Percentiles rank a stretch among this genome's conserved stretches.
Conservation (phyloP, 768 basidiomycete species). For the Psilocybe azurescens region DNA sequence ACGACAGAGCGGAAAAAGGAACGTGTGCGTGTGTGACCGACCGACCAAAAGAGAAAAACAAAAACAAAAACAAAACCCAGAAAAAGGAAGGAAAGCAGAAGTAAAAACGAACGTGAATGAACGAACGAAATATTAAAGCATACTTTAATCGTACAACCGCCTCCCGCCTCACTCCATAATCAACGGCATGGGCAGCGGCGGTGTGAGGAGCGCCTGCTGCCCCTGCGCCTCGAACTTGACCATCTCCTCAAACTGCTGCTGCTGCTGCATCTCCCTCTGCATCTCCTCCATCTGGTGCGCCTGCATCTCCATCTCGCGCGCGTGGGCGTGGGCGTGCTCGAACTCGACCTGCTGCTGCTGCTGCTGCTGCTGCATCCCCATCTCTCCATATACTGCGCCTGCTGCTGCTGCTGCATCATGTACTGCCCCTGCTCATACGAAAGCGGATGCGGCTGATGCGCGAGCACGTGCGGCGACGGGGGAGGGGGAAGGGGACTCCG, state of each 20-base stretch:
- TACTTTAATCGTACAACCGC: too few species aligned
- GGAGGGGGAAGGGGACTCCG: too few species aligned
- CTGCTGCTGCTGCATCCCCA: too few species aligned
- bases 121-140: too few species aligned
- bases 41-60: background rate
- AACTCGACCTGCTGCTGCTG: too few species aligned
- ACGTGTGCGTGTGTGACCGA: conserved; percentile 1
- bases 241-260: conserved; percentile 24
- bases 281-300: too few species aligned
- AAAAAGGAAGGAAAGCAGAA: conserved; percentile 1
- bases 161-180: conserved; percentile 59
- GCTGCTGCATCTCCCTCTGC: conserved; percentile 20
- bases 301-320: conserved; percentile 18
- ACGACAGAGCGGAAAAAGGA: too few species aligned
- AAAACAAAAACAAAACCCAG: background rate
- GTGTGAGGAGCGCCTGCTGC: conserved; percentile 50
- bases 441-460: conserved; percentile 4
- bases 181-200: too few species aligned
- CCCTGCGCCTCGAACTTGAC: conserved; percentile 51
- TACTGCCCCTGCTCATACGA: conserved; percentile 1
- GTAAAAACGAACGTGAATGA: background rate
- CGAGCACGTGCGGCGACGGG: too few species aligned
- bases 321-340: too few species aligned
- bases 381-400: conserved; percentile 16
- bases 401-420: conserved; percentile 26